Evolutionary conservation across 2,329 filamentous ascomycete species (phyloP), one percentile per base, ranked within the genome.

Genomic region (Erysiphe neolycopersici): DNA sequence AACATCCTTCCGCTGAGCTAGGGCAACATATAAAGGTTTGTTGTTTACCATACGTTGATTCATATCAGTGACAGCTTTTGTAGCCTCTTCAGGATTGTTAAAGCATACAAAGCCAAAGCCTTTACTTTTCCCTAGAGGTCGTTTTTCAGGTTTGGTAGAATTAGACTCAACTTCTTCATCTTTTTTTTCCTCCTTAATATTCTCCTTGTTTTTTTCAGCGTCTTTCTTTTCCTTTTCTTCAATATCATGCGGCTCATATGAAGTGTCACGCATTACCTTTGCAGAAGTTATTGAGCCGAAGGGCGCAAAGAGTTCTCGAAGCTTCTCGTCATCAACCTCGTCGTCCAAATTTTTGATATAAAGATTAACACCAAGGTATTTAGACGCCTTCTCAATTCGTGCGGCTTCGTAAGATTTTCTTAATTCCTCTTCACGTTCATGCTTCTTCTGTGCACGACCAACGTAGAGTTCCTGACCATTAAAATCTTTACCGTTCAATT

Each of bases 51-150:
- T 98, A 63, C 89, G 84, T 71, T 95, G 87, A 71, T 98, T 98
- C 83, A 95, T 94, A 64, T 98, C 89, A 48, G 85, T 84, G 51
- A 98, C 87, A 51, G 89, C 89, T 75, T 95, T 95, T 66, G 87
- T 94, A 52, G 89, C 89, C 62, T 98, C 89, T 57, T 98, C 89
- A 47, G 89, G 85, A 71, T 92, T 95, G 73, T 81, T 89, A 70
- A 98, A 98, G 79, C 89, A 98, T 59, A 98, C 89, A 62, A 98
- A 98, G 56, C 89, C 89, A 61, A 98, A 98, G 61, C 89, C 89
- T 72, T 95, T 98, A 78, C 84, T 93, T 80, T 95, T 95, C 61
- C 89, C 89, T 47, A 92, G 71, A 45, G 64, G 60, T 41, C 66
- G 61, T 50, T 67, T 62, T 48, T 63, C 58, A 46, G 67, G 53